Base-by-base conservation (phyloP, 768 basidiomycete species). In the Kwoniella dendrophila region DNA sequence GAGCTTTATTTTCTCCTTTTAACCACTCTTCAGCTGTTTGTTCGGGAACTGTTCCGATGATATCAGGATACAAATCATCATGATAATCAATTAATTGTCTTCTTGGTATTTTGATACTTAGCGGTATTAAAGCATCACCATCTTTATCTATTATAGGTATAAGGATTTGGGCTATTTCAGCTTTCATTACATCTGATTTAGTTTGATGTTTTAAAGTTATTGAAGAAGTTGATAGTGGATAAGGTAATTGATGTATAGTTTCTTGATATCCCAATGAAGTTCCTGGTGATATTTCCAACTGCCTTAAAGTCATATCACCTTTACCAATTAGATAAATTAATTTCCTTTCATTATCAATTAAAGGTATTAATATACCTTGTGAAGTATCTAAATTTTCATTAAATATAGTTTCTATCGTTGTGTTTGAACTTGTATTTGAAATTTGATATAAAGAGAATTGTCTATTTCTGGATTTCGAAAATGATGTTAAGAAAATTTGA, bases 41-140 rank as follows among this genome's bases (percentile, higher is more conserved):
- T 41, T 70, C 69, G 16, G 72, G 65, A 29, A 67, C 72, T 73
- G 63, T 66, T 1, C 69, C 64, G 0, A 12, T 11, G 11, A 71
- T 56, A 43, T 74, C 69, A 1, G 80, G 80, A 50, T 68, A 80
- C 29, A 80, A 58, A 32, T 80, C 79, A 7, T 69, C 57, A 60
- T 79, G 76, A 48, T 75, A 81, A 60, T 81, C 80, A 41, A 81
- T 70, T 47, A 79, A 70, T 49, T 78, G 77, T 56, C 78, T 57
- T 47, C 78, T 63, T 4, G 80, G 80, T 0, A 80, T 78, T 41
- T 59, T 63, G 45, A 80, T 62, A 0, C 73, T 56, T 0, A 79
- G 58, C 2, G 80, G 80, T 0, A 80, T n/a, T 33, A 81, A 55
- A 1, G 71, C 66, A 51, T 74, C 71, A 4, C 71, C 71, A 53